Evolutionary conservation across 2,329 filamentous ascomycete genomes (phyloP).

Genomic region (Trichoderma atrobrunneum): DNA sequence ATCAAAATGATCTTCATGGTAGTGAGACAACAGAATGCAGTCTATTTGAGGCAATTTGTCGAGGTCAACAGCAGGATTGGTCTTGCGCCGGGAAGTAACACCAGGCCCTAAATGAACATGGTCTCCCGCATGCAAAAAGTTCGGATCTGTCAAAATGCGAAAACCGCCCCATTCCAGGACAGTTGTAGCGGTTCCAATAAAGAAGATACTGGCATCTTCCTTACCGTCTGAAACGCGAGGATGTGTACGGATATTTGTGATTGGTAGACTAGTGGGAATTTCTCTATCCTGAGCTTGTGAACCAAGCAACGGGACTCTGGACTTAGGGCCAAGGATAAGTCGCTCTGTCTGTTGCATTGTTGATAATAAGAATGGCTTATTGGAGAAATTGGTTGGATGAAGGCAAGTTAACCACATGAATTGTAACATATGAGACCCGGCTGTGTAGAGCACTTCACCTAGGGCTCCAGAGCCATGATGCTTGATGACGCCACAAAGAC

Average conservation of each 20-base stretch:
- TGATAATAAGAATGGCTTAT: no score
- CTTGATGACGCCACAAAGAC: background rate
- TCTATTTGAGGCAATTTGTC: no score
- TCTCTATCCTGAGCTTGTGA: background rate
- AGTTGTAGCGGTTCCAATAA: background rate
- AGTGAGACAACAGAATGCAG: no score
- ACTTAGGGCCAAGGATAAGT: background rate
- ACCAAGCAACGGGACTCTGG: no score
- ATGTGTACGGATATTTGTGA: background rate
- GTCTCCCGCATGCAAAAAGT: conserved; percentile 4
- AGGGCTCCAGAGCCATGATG: background rate
- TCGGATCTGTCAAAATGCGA: background rate
- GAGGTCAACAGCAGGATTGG: no score
- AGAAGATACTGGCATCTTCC: background rate
- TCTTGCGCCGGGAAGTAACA: no score
- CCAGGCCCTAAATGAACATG: no score
- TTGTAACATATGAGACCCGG: no score
- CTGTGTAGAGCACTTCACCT: background rate
- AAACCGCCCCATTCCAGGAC: background rate
- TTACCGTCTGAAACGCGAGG: background rate
- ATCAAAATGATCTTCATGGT: no score
- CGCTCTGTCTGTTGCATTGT: no score
- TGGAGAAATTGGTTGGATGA: no score
- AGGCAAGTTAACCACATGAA: no score
- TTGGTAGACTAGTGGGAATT: background rate